Base-by-base conservation (phyloP, 2,329 filamentous ascomycete genomes). In the Parascedosporium putredinis region DNA sequence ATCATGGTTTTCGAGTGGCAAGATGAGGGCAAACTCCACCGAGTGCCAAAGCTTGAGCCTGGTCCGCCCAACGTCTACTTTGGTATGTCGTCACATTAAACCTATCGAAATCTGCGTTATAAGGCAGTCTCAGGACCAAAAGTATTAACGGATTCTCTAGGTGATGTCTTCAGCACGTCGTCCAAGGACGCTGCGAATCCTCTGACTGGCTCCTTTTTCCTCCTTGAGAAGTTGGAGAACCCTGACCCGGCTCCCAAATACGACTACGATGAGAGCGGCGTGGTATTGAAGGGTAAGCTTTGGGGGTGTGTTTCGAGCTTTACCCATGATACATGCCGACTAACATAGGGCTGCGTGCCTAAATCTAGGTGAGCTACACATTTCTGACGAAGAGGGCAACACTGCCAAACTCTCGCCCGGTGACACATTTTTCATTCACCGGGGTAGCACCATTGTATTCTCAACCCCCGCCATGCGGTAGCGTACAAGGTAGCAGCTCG, bases 401-500 rank as follows among this genome's bases (percentile, higher is more conserved):
- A 34, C 33, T 5, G 33, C 33, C 12, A 34, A 34, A 16, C 7
- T 34, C 14, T 34, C 18, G 33, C 33, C 33, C 18, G 33, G 33
- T 5, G 33, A 34, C 18, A 34, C 33, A 1, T 34, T 34, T 34
- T 34, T 34, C 33, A 34, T 34, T 16, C 33, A 34, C 33, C 33
- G 33, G 14, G 33, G 33, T n/a, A 34, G 33, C 7, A 34, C 33
- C 12, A 34, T 34, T 14, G 33, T 34, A 16, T 34, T 34, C 33
- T 34, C 33, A 5, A 34, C 33, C 2, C 33, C 33, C 33, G 33
- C 7, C 18, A n/a, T 16, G 33, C 33, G 14, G 3, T 34, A n/a
- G 33, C 33, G 5, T 34, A 34, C 33, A 34, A 34, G 33, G 33
- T 34, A n/a, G 33, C 33, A 16, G 33, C 33, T 27, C 51, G 49